Evolutionary conservation across 139 green algal species (phyloP).

Genomic region (Prasinococcaceae sp.): DNA sequence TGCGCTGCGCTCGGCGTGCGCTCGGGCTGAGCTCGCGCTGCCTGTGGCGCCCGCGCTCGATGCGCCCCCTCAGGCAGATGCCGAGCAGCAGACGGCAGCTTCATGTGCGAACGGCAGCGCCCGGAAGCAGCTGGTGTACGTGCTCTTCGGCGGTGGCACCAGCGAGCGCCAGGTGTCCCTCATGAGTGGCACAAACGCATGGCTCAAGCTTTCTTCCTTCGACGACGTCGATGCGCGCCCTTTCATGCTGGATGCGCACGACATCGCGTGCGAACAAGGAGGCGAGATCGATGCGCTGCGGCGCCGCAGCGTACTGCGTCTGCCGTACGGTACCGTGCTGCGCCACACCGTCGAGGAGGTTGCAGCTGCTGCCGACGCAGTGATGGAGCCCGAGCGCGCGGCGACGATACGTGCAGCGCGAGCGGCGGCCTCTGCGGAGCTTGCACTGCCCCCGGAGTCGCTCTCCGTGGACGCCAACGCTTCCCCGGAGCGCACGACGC

Average conservation of each 20-base stretch:
- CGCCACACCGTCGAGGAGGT: conserved; percentile 44
- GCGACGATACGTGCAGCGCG: no score
- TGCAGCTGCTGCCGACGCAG: conserved; percentile 24
- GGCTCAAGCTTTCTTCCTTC: conserved; percentile 30
- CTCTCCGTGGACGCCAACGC: no score
- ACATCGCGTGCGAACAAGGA: no score
- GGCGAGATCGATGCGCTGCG: no score
- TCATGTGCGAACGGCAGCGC: no score
- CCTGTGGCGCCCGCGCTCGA: no score
- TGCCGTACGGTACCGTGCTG: conserved; percentile 19
- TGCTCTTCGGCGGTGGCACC: conserved; percentile 51
- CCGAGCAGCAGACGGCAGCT: not conserved
- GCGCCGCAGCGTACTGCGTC: not conserved
- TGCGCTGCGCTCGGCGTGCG: conserved; percentile 28
- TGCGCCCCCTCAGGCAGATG: no score
- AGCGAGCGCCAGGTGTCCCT: conserved; percentile 39
- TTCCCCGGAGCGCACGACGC: not conserved
- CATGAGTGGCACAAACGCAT: conserved; percentile 39
- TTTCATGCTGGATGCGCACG: conserved; percentile 6
- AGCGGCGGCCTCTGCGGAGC: no score
- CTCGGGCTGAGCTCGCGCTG: conserved; percentile 1
- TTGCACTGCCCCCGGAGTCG: no score
- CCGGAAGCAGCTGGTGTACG: conserved; percentile 36
- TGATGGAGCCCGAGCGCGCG: not conserved
- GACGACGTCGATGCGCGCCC: not conserved